Evolutionary conservation across 805 yeast genomes (phyloP).

Genomic region (Candida yuanshanica): DNA sequence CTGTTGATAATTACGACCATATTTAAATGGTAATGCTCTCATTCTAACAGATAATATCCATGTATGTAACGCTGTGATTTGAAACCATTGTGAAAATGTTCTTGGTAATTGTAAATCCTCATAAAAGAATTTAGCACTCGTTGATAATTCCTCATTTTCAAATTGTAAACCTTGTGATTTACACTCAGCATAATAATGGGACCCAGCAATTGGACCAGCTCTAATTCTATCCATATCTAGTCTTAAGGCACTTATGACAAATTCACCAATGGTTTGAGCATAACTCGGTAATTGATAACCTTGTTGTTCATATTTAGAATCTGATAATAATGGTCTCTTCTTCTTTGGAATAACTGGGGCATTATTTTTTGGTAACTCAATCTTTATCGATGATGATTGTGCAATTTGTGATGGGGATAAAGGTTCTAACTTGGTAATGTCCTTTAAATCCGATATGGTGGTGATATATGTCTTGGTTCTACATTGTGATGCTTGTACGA

Average conservation of each 20-base stretch:
- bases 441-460: constrained; percentile 2
- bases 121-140: constrained; percentile 78
- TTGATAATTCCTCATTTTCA: constrained; percentile 66
- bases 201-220: constrained; percentile 93
- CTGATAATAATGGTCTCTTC: constrained; percentile 29
- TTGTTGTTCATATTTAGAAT: constrained; percentile 33
- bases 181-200: constrained; percentile 79
- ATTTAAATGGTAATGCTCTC: constrained; percentile 92
- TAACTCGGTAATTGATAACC: constrained; percentile 39
- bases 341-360: constrained; percentile 30
- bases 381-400: constrained; percentile 19
- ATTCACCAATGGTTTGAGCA: constrained; percentile 58
- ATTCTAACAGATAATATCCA: constrained; percentile 94
- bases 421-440: constrained; percentile 3
- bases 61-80: constrained; percentile 81
- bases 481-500: too few species aligned
- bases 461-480: constrained; percentile 5
- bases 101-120: constrained; percentile 75
- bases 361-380: constrained; percentile 21
- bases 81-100: constrained; percentile 95
- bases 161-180: constrained; percentile 77
- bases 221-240: constrained; percentile 90
- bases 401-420: constrained; percentile 21
- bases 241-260: constrained; percentile 51
- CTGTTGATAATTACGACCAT: constrained; percentile 87